Percentiles rank a stretch among this genome's conserved stretches.
Evolutionary conservation across 192 early-diverging fungal genomes (phyloP).

Genomic region (Coemansia sp.): DNA sequence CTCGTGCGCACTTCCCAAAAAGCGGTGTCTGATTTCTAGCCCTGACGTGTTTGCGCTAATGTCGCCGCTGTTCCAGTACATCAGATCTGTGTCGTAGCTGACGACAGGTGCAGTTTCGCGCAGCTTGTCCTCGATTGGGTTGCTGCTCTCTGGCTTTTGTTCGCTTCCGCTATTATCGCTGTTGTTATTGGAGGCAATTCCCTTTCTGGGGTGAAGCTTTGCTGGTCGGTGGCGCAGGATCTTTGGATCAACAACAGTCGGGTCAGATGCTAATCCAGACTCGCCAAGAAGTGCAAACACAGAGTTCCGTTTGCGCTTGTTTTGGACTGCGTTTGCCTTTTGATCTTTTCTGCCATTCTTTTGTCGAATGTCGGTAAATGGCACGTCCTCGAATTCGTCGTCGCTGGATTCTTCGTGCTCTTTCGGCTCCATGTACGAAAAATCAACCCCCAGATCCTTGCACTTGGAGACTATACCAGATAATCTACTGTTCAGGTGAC

Average conservation of each 20-base stretch:
- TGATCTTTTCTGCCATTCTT: not conserved
- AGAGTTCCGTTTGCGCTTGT: slow-evolving; percentile 17
- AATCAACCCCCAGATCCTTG: slow-evolving; percentile 24
- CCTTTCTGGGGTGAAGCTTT: not conserved
- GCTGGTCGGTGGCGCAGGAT: slow-evolving; percentile 8
- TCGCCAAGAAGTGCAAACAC: slow-evolving; percentile 42
- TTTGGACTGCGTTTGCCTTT: not conserved
- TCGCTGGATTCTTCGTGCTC: slow-evolving; percentile 13
- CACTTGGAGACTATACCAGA: slow-evolving; percentile 20
- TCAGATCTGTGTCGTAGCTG: slow-evolving; percentile 65
- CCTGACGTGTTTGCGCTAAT: slow-evolving; percentile 61
- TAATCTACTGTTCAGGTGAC: slow-evolving; percentile 44
- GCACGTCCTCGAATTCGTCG: slow-evolving; percentile 49
- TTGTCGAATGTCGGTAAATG: not conserved
- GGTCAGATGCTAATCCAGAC: slow-evolving; percentile 15
- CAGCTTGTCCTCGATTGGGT: slow-evolving; percentile 51
- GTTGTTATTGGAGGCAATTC: not conserved
- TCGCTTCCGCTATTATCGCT: not conserved
- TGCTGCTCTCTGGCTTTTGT: not conserved
- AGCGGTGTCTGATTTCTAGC: slow-evolving; percentile 61
- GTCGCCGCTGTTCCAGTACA: slow-evolving; percentile 63
- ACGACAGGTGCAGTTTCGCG: slow-evolving; percentile 64
- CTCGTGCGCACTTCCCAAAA: slow-evolving; percentile 65
- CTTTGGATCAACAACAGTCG: slow-evolving; percentile 22
- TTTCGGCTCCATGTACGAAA: slow-evolving; percentile 3